Evolutionary conservation across 164 flowering plant species (phyloP).

Genomic region (grape (Vitis vinifera)): ASM3070453v1 NC_081818.1:30439501-30440000

Average conservation of each 20-base stretch:
- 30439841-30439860: conserved; percentile 30
- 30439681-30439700: conserved; percentile 27
- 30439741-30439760: conserved; percentile 48
- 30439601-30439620: background rate
- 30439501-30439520: conserved; percentile 49
- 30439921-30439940: conserved; percentile 40
- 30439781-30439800: background rate
- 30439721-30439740: conserved; percentile 50
- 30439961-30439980: conserved; percentile 60
- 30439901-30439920: conserved; percentile 35
- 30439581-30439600: background rate
- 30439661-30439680: conserved; percentile 45
- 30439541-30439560: background rate
- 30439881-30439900: conserved; percentile 32
- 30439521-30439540: conserved; percentile 38
- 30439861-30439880: conserved; percentile 32
- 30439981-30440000: conserved; percentile 29
- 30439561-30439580: background rate
- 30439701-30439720: conserved; percentile 60
- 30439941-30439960: conserved; percentile 87
- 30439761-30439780: conserved; percentile 10
- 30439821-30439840: conserved; percentile 29
- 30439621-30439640: background rate
- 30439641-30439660: conserved; percentile 57
- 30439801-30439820: conserved; percentile 37